Evolutionary conservation across 2,329 filamentous ascomycete genomes (phyloP).

Genomic region (Alternaria novae-zelandiae): DNA sequence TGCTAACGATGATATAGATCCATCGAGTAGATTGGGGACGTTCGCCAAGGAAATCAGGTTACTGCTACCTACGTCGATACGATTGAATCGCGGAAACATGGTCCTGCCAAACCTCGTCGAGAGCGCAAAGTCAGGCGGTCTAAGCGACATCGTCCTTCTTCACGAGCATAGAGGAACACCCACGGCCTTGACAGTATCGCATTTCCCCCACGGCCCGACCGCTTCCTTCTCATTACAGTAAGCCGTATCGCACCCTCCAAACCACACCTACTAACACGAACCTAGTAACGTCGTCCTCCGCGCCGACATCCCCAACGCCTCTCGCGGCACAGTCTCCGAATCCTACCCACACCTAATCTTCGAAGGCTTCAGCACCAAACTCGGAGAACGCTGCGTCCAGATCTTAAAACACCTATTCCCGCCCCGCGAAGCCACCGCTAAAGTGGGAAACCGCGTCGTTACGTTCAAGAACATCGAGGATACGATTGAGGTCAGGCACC

Average conservation of each 20-base stretch:
- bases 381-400: constrained; percentile 84
- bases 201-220: constrained; percentile 88
- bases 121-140: constrained; percentile 78
- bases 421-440: constrained; percentile 78
- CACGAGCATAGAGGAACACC: constrained; percentile 91
- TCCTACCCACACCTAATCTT: constrained; percentile 82
- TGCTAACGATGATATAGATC: neutral
- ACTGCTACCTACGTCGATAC: constrained; percentile 81
- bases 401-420: constrained; percentile 95
- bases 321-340: constrained; percentile 69
- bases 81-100: constrained; percentile 89
- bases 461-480: constrained; percentile 79
- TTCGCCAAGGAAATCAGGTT: constrained; percentile 93
- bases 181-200: constrained; percentile 84
- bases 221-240: constrained; percentile 81
- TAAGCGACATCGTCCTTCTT: constrained; percentile 75
- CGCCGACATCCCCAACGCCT: constrained; percentile 88
- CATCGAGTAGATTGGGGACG: constrained; percentile 67
- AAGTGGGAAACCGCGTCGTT: constrained; percentile 86
- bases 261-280: neutral
- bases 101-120: constrained; percentile 84
- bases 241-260: too few species aligned
- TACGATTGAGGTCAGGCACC: constrained; percentile 86
- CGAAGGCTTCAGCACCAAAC: constrained; percentile 82
- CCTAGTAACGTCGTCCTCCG: constrained; percentile 80